These are phyloP conservation scores for Triticum aestivum DNA, from an alignment of 176 grass and related monocot species.

Conservation along the genomic window DNA sequence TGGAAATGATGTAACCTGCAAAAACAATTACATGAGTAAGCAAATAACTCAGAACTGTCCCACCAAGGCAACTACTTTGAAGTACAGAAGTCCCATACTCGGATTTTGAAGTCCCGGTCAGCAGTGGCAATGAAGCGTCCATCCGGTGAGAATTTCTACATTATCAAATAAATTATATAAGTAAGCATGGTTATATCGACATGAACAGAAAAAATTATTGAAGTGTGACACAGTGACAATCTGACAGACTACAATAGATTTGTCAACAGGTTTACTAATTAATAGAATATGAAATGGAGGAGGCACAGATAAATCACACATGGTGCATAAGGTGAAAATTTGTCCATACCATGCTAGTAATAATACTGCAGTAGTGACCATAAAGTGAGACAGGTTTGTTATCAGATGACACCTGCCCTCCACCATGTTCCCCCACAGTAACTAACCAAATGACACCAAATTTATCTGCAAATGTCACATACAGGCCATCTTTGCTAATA, in stretches of 20 bases:
- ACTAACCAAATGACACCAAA: slow-evolving; percentile 85
- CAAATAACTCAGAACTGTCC: neutral
- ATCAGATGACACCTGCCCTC: slow-evolving; percentile 36
- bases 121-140: slow-evolving; percentile 84
- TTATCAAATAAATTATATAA: slow-evolving; percentile 21
- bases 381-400: slow-evolving; percentile 64
- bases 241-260: neutral
- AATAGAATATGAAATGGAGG: neutral
- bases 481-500: slow-evolving; percentile 52
- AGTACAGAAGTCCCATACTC: slow-evolving; percentile 56
- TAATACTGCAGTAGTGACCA: slow-evolving; percentile 96
- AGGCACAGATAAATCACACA: neutral
- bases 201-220: neutral
- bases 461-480: slow-evolving; percentile 88
- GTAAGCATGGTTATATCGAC: neutral
- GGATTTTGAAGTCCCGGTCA: slow-evolving; percentile 93
- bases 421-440: slow-evolving; percentile 32
- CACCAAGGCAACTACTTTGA: neutral
- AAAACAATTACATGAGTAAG: slow-evolving; percentile 27
- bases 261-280: neutral
- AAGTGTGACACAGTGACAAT: neutral
- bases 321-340: neutral
- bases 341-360: slow-evolving; percentile 78
- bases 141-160: slow-evolving; percentile 90
- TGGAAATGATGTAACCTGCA: slow-evolving; percentile 77